phyloP scores from a whole-genome alignment of 345 rosid genomes.

The Capsella bursapastoris region DNA sequence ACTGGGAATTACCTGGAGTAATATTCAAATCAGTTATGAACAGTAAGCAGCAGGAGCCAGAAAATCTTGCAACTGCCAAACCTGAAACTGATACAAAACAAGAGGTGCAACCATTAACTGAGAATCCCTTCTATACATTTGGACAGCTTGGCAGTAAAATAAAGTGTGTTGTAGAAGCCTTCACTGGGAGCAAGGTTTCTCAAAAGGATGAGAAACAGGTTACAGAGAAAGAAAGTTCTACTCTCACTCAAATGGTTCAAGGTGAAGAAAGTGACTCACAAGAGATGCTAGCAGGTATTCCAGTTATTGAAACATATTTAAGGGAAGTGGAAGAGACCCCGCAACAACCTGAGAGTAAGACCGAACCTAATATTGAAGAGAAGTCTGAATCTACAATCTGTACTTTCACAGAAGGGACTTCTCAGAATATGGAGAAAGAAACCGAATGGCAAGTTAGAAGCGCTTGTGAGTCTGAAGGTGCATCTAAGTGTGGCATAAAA shows the following conservation, averaged over 20 bases:
- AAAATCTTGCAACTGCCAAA: slow-evolving; percentile 45
- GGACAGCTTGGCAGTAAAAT: slow-evolving; percentile 45
- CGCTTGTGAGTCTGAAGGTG: slow-evolving; percentile 29
- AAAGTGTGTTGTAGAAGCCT: slow-evolving; percentile 47
- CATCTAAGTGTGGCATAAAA: slow-evolving; percentile 24
- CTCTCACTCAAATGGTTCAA: slow-evolving; percentile 41
- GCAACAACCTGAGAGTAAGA: slow-evolving; percentile 43
- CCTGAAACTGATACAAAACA: slow-evolving; percentile 44
- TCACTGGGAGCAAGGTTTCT: slow-evolving; percentile 45
- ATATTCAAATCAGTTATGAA: slow-evolving; percentile 39
- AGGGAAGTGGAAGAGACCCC: slow-evolving; percentile 47
- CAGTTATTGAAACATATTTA: slow-evolving; percentile 41
- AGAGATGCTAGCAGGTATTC: slow-evolving; percentile 36
- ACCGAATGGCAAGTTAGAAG: slow-evolving; percentile 29
- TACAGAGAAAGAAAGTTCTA: slow-evolving; percentile 39
- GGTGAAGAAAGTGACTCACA: slow-evolving; percentile 47
- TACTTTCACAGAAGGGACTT: slow-evolving; percentile 27
- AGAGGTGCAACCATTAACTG: slow-evolving; percentile 40
- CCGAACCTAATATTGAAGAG: slow-evolving; percentile 28
- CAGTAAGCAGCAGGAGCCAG: slow-evolving; percentile 43
- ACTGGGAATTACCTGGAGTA: slow-evolving; percentile 46
- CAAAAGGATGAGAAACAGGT: slow-evolving; percentile 44
- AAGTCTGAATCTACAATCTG: slow-evolving; percentile 32
- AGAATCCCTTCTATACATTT: slow-evolving; percentile 43
- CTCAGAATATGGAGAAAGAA: slow-evolving; percentile 30